Base-by-base conservation (phyloP, 78 protist species). In the Paulinella micropora region DNA sequence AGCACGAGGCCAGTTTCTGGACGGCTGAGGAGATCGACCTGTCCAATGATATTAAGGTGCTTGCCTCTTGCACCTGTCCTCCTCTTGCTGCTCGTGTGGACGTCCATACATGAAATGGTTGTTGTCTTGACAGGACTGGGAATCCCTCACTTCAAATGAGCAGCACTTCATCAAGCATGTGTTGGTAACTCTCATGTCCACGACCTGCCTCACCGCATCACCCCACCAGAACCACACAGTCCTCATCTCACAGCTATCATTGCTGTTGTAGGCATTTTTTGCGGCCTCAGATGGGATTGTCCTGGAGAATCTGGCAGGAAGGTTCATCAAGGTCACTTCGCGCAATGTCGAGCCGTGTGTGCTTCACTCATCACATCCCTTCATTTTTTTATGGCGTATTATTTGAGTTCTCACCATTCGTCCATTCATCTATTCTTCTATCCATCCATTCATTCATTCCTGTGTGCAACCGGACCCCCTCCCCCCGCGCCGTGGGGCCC, bases 281-380 rank as follows among this genome's bases (percentile, higher is more conserved):
- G 98, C 99, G 1, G 97, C 98, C 28, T 73, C 92, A 32, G 99
- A 97, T 81, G 98, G 99, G 87, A 98, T 98, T 51, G 99, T 98
- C 34, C 87, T 92, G 88, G 99, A 98, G 95, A 98, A 98, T 89
- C 94, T 97, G 36, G 96, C 97, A 34, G 86, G 86, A 79, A 88
- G 94, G 39, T 98, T 98, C 95, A 88, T 85, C 35, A 34, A n/a
- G n/a, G n/a, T n/a, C n/a, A n/a, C n/a, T n/a, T n/a, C n/a, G n/a
- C n/a, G n/a, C n/a, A n/a, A n/a, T n/a, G n/a, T n/a, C n/a, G n/a
- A n/a, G n/a, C n/a, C n/a, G n/a, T n/a, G n/a, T n/a, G n/a, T n/a
- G n/a, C n/a, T n/a, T n/a, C n/a, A n/a, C n/a, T n/a, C n/a, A n/a
- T n/a, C n/a, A n/a, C n/a, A n/a, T n/a, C n/a, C n/a, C n/a, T n/a